Base-by-base conservation (phyloP, 129 eudicot species). In the Lactuca saligna region DNA sequence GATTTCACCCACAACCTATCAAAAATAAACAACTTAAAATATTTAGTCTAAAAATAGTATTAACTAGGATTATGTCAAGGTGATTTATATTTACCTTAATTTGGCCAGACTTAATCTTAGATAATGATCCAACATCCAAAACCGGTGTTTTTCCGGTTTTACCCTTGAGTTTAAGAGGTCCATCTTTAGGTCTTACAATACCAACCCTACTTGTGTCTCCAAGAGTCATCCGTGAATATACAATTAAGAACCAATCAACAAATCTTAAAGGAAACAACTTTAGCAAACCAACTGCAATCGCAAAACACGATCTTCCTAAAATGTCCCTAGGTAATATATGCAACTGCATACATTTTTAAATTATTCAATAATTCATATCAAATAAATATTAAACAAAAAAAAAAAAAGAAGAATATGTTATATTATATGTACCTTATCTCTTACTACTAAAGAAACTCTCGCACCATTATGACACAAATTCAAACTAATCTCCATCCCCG, bases 261-360 rank as follows among this genome's bases (percentile, higher is more conserved):
- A 66, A 67, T 54, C 72, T 68, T 31, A 81, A 33, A 8, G 82
- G 85, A 68, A 81, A 53, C 79, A 76, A 63, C 69, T 41, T 62
- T 11, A 72, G 69, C 63, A 77, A 77, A 68, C 74, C 16, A 63
- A 62, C 54, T 54, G 82, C 73, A 60, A 82, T 37, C 54, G 61
- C 67, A 51, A 82, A 64, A 33, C 80, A 77, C 0, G 77, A 69
- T 10, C 12, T 57, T 39, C 82, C 80, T n/a, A 82, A 57, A 58
- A 77, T 55, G 32, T 81, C 70, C 73, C 75, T 81, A 4, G 82
- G 86, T 66, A 77, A 56, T 63, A 77, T 61, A n/a, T 81, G 82
- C 58, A 73, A 2, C 77, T 81, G 66, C 72, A 73, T 31, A 72
- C 12, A 63, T 51, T 59, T 39, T 0, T 32, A 13, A 37, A 13